phyloP scores from a whole-genome alignment of 768 basidiomycete genomes.

The Russula vinacea region DNA sequence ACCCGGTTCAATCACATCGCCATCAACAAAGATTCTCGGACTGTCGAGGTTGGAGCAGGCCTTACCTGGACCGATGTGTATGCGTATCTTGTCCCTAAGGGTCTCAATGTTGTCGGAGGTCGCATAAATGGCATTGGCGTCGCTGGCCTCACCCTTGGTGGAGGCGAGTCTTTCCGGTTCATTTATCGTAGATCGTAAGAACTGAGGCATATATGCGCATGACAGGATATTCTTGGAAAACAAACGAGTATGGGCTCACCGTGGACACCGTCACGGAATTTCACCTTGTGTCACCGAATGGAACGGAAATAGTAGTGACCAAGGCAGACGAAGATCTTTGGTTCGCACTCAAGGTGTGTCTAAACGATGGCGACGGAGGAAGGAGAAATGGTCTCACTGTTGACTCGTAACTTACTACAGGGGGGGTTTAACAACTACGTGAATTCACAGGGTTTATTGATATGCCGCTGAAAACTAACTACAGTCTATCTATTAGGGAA shows the following conservation, averaged over 20 bases:
- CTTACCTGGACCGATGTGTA: constrained; percentile 33
- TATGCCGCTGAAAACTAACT: background rate
- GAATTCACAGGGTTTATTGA: background rate
- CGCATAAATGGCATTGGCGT: constrained; percentile 31
- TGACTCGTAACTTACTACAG: background rate
- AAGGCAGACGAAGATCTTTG: constrained; percentile 26
- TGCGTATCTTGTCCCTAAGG: constrained; percentile 18
- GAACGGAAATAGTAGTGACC: constrained; percentile 24
- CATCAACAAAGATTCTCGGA: background rate
- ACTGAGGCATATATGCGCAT: background rate
- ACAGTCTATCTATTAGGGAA: constrained; percentile 5
- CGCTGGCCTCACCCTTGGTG: constrained; percentile 29
- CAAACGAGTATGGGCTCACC: constrained; percentile 29
- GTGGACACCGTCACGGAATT: constrained; percentile 28
- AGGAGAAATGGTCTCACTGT: background rate
- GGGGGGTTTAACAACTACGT: constrained; percentile 27
- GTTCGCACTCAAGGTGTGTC: constrained; percentile 23
- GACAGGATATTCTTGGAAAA: constrained; percentile 25
- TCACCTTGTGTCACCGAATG: constrained; percentile 30
- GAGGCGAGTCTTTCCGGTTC: constrained; percentile 6
- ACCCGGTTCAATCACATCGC: background rate
- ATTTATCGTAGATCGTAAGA: background rate
- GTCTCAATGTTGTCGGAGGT: constrained; percentile 31
- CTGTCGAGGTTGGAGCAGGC: constrained; percentile 28
- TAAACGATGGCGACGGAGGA: too few species aligned